Evolutionary conservation across 192 early-diverging fungal genomes (phyloP).

Genomic region (Entomortierella beljakovae): DNA sequence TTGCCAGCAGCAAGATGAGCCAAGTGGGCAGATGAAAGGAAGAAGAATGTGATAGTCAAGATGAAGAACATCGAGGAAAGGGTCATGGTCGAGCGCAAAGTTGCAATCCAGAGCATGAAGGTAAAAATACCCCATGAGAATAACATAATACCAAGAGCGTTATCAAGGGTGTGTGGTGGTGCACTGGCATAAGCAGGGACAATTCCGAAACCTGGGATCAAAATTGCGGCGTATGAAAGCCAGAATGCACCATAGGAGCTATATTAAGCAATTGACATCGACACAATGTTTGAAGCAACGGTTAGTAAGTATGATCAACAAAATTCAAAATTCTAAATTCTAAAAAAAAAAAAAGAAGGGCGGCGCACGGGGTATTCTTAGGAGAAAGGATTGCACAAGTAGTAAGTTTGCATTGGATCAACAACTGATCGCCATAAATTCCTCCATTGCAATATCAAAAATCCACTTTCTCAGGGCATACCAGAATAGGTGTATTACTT

Average conservation of each 20-base stretch:
- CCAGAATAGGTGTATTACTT: too few relatives aligned
- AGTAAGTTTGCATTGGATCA: background rate
- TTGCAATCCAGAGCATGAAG: conserved; percentile 74
- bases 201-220: conserved; percentile 68
- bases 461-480: background rate
- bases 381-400: too few relatives aligned
- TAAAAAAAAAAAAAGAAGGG: too few relatives aligned
- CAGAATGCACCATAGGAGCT: conserved; percentile 70
- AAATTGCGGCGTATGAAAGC: conserved; percentile 69
- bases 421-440: background rate
- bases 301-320: too few relatives aligned
- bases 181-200: conserved; percentile 46
- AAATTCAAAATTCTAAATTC: too few relatives aligned
- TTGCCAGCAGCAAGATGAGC: conserved; percentile 55
- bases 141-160: conserved; percentile 70
- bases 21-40: conserved; percentile 75
- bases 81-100: conserved; percentile 70
- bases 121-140: conserved; percentile 78
- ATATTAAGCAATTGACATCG: background rate
- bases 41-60: conserved; percentile 73
- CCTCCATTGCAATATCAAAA: background rate
- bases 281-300: too few relatives aligned
- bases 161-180: conserved; percentile 49
- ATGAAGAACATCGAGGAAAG: conserved; percentile 76
- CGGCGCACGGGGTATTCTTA: too few relatives aligned